phyloP scores from a whole-genome alignment of 768 basidiomycete species.

The Tylopilus plumbeoviolaceoides region DNA sequence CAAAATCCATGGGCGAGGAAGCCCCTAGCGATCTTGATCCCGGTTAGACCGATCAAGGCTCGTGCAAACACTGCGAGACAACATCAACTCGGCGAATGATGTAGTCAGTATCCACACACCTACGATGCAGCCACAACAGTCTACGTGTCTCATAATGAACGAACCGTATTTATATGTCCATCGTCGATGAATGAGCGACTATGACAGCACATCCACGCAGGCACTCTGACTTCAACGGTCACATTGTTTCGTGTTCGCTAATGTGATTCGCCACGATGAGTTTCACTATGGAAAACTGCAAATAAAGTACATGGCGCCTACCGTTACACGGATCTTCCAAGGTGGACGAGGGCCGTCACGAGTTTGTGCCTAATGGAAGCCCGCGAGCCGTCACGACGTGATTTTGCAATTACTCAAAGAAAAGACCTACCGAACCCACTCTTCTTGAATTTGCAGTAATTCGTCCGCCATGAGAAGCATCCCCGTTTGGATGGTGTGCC shows the following conservation, averaged over 20 bases:
- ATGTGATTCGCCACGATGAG: neutral
- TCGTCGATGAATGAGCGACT: neutral
- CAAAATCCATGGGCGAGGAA: neutral
- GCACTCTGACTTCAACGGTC: neutral
- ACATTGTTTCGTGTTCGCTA: neutral
- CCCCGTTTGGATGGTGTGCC: neutral
- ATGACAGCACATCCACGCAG: slow-evolving; percentile 1
- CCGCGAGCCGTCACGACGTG: neutral
- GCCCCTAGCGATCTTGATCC: neutral
- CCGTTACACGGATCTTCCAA: neutral
- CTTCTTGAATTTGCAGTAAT: neutral
- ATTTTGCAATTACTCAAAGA: neutral
- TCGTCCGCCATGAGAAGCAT: neutral
- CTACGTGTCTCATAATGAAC: neutral
- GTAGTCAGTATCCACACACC: neutral
- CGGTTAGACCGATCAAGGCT: neutral
- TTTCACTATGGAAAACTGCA: too few species aligned
- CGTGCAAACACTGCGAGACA: neutral
- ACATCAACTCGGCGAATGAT: neutral
- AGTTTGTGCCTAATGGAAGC: neutral
- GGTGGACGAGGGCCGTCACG: neutral
- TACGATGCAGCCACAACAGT: too few species aligned
- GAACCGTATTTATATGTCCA: neutral
- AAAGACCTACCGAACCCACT: neutral
- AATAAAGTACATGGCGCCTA: neutral